Base-by-base conservation (phyloP, 2,329 filamentous ascomycete species). In the Cercospora canescens region DNA sequence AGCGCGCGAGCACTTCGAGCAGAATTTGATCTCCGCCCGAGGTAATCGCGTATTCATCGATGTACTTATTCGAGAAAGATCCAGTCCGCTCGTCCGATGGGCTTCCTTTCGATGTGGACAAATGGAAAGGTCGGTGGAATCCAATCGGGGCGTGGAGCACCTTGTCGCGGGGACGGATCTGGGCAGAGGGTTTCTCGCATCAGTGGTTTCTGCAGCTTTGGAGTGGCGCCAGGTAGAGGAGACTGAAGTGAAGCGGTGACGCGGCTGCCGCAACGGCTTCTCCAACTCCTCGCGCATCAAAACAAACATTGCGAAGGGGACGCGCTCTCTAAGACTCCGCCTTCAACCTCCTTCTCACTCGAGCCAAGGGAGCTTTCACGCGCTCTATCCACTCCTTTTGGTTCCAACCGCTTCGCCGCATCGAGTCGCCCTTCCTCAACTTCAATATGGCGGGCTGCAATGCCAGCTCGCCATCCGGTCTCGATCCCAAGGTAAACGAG, bases 401-500 rank as follows among this genome's bases (percentile, higher is more conserved):
- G 32, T 28, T 52, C n/a, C 28, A 21, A 28, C 12, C 26, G 45
- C 45, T 52, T 30, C 21, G 12, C 6, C 24, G n/a, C 45, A 52
- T 30, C 45, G 45, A 52, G 24, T 52, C 12, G 45, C 45, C 24
- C 45, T 28, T 52, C 24, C 8, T n/a, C 45, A 32, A 18, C 52
- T 6, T 12, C 48, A 62, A 2, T n/a, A 62, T 62, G 60, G 60
- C 34, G 50, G 41, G 62, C 62, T 28, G 21, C 62, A 39, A 37
- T 39, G 32, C 39, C 32, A 14, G 37, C 24, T 39, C 54, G 55
- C 28, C 48, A 14, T 50, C 21, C 39, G 16, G 54, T 12, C 60
- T 65, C 30, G 62, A 67, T 34, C 59, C 62, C 12, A 41, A 62
- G 54, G 63, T 55, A 7, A 62, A 41, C 21, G 59, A 59, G 7